Evolutionary conservation across 495 filamentous ascomycete genomes (phyloP), one percentile per base, ranked within the genome.

Genomic region (Apiosordaria backusii): DNA sequence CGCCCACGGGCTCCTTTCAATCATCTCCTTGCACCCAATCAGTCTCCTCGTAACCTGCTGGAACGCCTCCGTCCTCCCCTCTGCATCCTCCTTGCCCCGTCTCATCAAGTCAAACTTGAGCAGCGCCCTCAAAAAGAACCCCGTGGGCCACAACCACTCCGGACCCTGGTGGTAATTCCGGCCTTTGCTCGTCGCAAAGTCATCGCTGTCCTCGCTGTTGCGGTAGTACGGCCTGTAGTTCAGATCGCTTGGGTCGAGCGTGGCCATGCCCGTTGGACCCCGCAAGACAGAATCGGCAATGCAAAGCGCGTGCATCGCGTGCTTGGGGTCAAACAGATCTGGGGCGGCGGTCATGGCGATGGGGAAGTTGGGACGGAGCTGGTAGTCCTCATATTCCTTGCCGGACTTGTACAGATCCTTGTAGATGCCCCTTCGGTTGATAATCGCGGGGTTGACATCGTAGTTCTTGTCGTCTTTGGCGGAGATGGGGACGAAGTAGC

Each of bases 91-190:
- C 0, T 81, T 86, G 40, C 84, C 84, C 26, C 92, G 82, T 5
- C 93, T 82, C 79, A 85, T 82, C 52, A 97, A 81, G 76, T 97
- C 94, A 72, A 98, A 97, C 75, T 91, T 89, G 61, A 98, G 80
- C 64, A 99, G 79, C 1, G 96, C 96, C 45, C 96, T 85, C 18
- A 97, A 82, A 81, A 94, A 98, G 83, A 90, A 99, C 7, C 96
- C 96, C 4, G 91, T 92, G 1, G 93, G 96, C 96, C 96, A 99
- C n/a, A 97, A 81, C 96, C 96, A 99, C 77, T 99, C 96, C 0
- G 96, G 96, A 1, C 96, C 96, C 76, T 98, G 95, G 75, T 99
- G 96, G 76, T 99, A 99, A 74, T 97, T 97, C 19, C 96, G 83
- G 16, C 96, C 96, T 71, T 98, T 98, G 64, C 89, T 86, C 0